phyloP scores from a whole-genome alignment of 345 rosid genomes.

The Clausena lansium region DNA sequence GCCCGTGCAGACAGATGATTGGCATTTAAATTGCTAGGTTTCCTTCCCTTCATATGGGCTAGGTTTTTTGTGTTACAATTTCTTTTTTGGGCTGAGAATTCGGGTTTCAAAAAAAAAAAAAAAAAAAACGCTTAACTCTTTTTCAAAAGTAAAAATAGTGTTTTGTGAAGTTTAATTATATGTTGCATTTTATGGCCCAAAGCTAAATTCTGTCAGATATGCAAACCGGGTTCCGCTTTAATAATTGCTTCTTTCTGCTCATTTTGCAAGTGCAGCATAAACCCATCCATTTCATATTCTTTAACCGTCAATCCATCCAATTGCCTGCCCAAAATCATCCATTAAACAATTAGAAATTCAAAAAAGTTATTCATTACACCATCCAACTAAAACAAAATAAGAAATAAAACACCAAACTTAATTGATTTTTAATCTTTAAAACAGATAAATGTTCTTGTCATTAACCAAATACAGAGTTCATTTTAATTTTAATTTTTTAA shows the following conservation, averaged over 20 bases:
- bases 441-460: too few relatives aligned
- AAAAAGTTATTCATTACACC: not conserved
- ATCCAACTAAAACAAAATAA: not conserved
- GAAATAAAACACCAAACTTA: not conserved
- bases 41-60: not conserved
- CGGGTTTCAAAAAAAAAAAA: too few relatives aligned
- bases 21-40: too few relatives aligned
- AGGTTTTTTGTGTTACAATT: too few relatives aligned
- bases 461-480: too few relatives aligned
- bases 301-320: conserved; percentile 51
- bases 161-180: too few relatives aligned
- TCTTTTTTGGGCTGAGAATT: not conserved
- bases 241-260: conserved; percentile 64
- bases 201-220: conserved; percentile 19
- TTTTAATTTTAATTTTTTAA: too few relatives aligned
- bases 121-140: too few relatives aligned
- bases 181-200: too few relatives aligned
- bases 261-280: conserved; percentile 73
- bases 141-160: too few relatives aligned
- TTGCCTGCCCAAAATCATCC: conserved; percentile 43
- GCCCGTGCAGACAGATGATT: not conserved
- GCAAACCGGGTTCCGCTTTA: conserved; percentile 62
- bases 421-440: not conserved
- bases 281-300: conserved; percentile 82
- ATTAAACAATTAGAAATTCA: not conserved